Conservation (phyloP, 345 rosid genomes). For the Streptanthus diversifolius region DNA sequence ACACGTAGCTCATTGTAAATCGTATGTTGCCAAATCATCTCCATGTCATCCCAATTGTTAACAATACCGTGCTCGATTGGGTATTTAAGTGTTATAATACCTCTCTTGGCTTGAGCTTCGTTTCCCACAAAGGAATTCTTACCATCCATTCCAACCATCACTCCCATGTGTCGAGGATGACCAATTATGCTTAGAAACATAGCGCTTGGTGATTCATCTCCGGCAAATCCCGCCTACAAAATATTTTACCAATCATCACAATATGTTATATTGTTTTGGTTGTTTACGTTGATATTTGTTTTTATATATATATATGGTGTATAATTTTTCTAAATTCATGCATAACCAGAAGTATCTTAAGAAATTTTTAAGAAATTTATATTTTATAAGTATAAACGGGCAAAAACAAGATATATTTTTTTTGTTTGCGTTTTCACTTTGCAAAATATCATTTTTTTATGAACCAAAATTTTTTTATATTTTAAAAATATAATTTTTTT, state of each 20-base stretch:
- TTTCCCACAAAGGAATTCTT: neutral
- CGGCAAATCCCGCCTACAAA: neutral
- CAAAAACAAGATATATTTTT: neutral
- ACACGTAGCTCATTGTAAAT: neutral
- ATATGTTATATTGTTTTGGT: neutral
- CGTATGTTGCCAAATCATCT: neutral
- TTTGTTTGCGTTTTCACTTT: neutral
- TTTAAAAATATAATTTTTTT: too few relatives aligned
- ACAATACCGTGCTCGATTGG: neutral
- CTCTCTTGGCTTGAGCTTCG: neutral
- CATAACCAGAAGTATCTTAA: too few relatives aligned
- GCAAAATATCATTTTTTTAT: too few relatives aligned
- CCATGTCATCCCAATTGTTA: neutral
- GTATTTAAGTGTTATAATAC: neutral
- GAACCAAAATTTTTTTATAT: too few relatives aligned
- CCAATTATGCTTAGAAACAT: neutral
- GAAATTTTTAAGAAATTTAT: too few relatives aligned
- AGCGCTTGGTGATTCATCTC: neutral
- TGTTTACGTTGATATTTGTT: neutral
- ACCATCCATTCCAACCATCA: neutral
- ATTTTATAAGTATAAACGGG: neutral
- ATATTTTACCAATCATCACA: neutral
- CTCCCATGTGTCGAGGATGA: neutral
- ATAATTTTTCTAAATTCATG: too few relatives aligned
- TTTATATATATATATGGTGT: too few relatives aligned